Conservation (phyloP, 352 stramenopile genomes). For the Phytophthora fragariaefolia region DNA sequence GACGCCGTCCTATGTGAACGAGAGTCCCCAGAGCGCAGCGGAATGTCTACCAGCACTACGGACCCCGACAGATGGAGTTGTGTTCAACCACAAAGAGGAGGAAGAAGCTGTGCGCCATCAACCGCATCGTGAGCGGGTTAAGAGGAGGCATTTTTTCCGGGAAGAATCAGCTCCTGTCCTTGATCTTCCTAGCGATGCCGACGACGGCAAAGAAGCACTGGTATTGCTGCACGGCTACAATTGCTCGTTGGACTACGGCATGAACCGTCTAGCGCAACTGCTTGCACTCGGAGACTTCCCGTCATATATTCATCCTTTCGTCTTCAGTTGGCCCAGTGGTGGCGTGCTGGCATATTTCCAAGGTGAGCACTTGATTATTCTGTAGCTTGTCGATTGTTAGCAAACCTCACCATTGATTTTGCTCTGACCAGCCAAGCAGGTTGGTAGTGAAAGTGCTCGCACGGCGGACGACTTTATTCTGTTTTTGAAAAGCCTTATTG, state of each 20-base stretch:
- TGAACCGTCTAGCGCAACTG: slow-evolving; percentile 66
- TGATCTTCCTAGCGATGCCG: slow-evolving; percentile 19
- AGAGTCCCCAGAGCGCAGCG: slow-evolving; percentile 41
- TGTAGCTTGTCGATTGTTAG: background rate
- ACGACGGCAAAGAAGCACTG: slow-evolving; percentile 59
- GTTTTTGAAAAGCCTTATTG: slow-evolving; percentile 69
- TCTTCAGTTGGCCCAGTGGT: slow-evolving; percentile 80
- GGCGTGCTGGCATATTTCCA: slow-evolving; percentile 67
- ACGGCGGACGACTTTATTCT: slow-evolving; percentile 48
- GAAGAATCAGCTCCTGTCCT: slow-evolving; percentile 47
- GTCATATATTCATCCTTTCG: slow-evolving; percentile 66
- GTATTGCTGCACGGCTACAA: slow-evolving; percentile 78
- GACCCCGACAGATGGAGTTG: slow-evolving; percentile 57
- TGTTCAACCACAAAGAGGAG: slow-evolving; percentile 51
- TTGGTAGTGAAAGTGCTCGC: slow-evolving; percentile 52
- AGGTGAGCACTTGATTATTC: slow-evolving; percentile 23
- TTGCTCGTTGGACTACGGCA: slow-evolving; percentile 69
- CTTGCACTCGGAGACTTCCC: slow-evolving; percentile 73
- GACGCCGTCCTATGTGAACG: slow-evolving; percentile 46
- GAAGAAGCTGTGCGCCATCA: slow-evolving; percentile 18
- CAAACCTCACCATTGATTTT: slow-evolving; percentile 2
- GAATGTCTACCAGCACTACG: slow-evolving; percentile 51
- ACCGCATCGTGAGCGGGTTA: slow-evolving; percentile 18
- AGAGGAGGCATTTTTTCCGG: slow-evolving; percentile 33
- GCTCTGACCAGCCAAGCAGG: slow-evolving; percentile 36